Base-by-base conservation (phyloP, 805 yeast species). In the Saccharomycopsis javanensis region DNA sequence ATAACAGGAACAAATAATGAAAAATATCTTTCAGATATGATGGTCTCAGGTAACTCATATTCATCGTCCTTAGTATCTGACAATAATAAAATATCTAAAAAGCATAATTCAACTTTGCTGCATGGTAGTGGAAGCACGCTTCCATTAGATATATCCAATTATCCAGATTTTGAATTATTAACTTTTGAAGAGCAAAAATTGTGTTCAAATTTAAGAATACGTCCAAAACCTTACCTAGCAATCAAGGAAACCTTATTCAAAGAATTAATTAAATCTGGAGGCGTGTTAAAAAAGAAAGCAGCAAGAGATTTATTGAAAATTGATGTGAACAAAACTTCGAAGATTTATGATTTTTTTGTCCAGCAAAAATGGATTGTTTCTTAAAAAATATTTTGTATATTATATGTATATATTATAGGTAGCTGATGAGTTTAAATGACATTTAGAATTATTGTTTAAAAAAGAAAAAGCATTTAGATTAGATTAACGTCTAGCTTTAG, bases 171-270 rank as follows among this genome's bases (percentile, higher is more conserved):
- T 60, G 90, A 88, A 45, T 71, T 94, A 57, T 73, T 94, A 53
- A 85, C 95, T 1, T 80, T 82, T n/a, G 96, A 88, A 57, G 99
- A 94, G 68, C 92, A 86, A 68, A 82, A 80, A 56, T 71, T 94
- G 51, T 95, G 99, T 71, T 77, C 91, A 4, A 86, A 82, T 53
- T 75, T 95, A 60, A 81, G 96, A 61, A 85, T 95, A 10, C 71
- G 86, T 57, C 99, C 99, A 15, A 92, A 94, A 68, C 96, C 98
- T 2, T 94, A 92, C 66, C 73, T 94, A 60, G 96, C 96, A 2
- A 88, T 94, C 62, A 94, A 94, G 67, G 96, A 88, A 68, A 82
- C 88, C 2, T 70, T 94, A 57, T 89, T 94, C 75, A 81, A 95
- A 64, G 97, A 91, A 67, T 81, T 95, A 33, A 73, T 91, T 42